These are phyloP conservation scores for Yamagishiella unicocca DNA, from an alignment of 139 green algal species.

Conservation along the genomic window DNA sequence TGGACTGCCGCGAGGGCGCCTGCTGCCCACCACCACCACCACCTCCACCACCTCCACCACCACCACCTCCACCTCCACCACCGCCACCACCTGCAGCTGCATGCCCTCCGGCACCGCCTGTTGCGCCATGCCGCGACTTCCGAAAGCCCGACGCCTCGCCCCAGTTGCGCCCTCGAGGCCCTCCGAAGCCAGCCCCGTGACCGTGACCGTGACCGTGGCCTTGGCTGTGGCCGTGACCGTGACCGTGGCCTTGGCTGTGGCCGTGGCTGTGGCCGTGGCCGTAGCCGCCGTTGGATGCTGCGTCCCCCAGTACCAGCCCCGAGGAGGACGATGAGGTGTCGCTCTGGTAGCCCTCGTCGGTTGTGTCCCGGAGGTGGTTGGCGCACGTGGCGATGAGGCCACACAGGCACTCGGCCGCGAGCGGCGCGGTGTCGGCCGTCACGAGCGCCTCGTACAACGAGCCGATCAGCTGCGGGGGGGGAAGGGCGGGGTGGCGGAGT, in stretches of 20 bases:
- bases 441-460: conserved; percentile 10
- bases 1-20: background rate
- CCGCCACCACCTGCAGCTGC: background rate
- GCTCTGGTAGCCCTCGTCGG: conserved; percentile 4
- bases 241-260: too few relatives aligned
- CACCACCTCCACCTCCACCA: background rate
- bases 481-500: background rate
- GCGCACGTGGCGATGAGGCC: conserved; percentile 8
- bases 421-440: background rate
- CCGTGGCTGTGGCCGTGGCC: too few relatives aligned
- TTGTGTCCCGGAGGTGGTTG: background rate
- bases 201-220: too few relatives aligned
- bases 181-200: too few relatives aligned
- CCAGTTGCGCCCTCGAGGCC: too few relatives aligned
- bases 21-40: background rate
- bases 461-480: background rate
- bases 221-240: too few relatives aligned
- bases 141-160: background rate
- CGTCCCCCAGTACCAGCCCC: background rate
- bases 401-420: conserved; percentile 24
- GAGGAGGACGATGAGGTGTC: conserved; percentile 5
- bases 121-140: background rate
- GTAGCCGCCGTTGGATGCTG: background rate
- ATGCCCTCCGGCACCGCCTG: background rate
- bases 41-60: background rate